Evolutionary conservation across 108 stramenopile species (phyloP), one percentile per base, ranked within the genome.

Genomic region (Nannochloropsis gaditana): DNA sequence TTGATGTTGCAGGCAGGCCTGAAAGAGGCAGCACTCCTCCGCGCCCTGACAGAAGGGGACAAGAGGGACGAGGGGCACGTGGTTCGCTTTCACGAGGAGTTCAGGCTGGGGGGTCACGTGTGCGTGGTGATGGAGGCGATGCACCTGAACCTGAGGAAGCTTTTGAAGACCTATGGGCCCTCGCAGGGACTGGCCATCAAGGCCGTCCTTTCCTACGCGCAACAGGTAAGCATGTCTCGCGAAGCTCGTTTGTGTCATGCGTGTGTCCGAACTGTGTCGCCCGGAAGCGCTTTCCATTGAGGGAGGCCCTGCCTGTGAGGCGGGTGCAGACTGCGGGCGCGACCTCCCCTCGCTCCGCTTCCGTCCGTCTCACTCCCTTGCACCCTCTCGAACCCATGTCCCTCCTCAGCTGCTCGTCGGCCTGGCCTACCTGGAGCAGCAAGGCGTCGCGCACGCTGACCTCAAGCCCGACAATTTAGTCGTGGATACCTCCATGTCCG

Each of bases 391-490:
- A 31, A 31, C 59, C 59, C 59, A 15, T 73, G 19, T n/a, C 59
- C n/a, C 47, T 50, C 15, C 59, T n/a, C 2, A 73, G 59, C 59
- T 73, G 4, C 59, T 73, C 59, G 8, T 73, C 5, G 59, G 95
- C 10, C 89, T 95, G 43, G 83, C 83, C 9, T 94, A 95, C 84
- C 89, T 99, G 81, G 84, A 93, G 79, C 86, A 92, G 44, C 92
- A 93, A 84, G 86, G 92, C n/a, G 92, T 99, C 11, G 93, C 97
- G 43, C 98, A 99, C 91, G 93, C 95, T 9, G 98, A 99, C 90
- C 50, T 99, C 21, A 99, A 99, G 84, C 96, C 95, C 9, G 96
- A 99, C 89, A 99, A 99, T 86, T 96, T 99, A 21, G 86, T 99
- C 4, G 95, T 96, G 21, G 92, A 86, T 50, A 92, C 84, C 42